A percentile compares a stretch with the other conserved stretches of the same genome.
phyloP scores from a whole-genome alignment of 2,329 filamentous ascomycete genomes.

The Ampelomyces quisqualis region DNA sequence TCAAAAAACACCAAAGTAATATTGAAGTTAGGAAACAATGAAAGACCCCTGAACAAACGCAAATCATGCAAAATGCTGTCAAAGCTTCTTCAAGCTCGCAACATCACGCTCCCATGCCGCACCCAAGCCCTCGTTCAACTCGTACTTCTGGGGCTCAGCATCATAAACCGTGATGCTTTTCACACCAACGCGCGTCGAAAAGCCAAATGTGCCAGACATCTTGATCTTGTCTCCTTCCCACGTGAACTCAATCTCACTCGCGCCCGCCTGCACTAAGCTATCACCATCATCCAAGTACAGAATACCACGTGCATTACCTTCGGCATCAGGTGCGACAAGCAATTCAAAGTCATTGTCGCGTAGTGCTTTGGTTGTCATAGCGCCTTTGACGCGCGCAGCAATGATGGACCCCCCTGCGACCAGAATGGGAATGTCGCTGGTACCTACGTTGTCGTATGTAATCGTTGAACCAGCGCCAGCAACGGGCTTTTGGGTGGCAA shows the following conservation, averaged over 20 bases:
- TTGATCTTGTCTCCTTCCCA: slow-evolving; percentile 57
- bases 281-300: slow-evolving; percentile 79
- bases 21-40: background rate
- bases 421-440: slow-evolving; percentile 62
- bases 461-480: slow-evolving; percentile 44
- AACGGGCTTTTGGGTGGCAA: slow-evolving; percentile 35
- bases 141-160: slow-evolving; percentile 19
- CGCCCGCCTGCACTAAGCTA: slow-evolving; percentile 59
- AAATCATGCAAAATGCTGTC: no score
- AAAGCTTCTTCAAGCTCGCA: slow-evolving; percentile 7
- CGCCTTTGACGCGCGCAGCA: slow-evolving; percentile 57
- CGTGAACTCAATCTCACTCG: slow-evolving; percentile 60
- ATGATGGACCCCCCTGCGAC: slow-evolving; percentile 65
- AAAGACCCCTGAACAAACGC: background rate
- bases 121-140: slow-evolving; percentile 25
- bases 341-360: slow-evolving; percentile 69
- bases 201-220: slow-evolving; percentile 58
- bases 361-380: slow-evolving; percentile 64
- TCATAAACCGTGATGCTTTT: slow-evolving; percentile 29
- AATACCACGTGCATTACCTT: slow-evolving; percentile 64
- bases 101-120: slow-evolving; percentile 25
- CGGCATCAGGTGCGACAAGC: slow-evolving; percentile 63
- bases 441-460: slow-evolving; percentile 50
- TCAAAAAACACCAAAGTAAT: background rate
- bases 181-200: slow-evolving; percentile 33